Percentiles rank a stretch among this genome's conserved stretches.
These are phyloP conservation scores for Tylopilus intermedius DNA, from an alignment of 768 basidiomycete genomes.

Conservation along the genomic window DNA sequence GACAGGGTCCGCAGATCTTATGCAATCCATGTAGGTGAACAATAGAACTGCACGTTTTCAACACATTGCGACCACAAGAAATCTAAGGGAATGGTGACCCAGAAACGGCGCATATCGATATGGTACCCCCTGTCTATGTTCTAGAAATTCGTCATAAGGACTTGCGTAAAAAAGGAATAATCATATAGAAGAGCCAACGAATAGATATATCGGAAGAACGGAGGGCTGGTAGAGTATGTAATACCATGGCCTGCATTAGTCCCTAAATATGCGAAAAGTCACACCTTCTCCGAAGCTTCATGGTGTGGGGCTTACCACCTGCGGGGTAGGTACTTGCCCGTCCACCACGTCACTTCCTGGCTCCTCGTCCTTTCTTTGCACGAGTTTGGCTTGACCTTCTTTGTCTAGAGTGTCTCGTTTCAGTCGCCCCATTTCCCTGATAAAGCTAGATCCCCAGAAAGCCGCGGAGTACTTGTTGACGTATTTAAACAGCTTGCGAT, in stretches of 20 bases:
- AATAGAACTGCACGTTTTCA: constrained; percentile 12
- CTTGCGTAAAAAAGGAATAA: constrained; percentile 35
- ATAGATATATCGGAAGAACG: constrained; percentile 26
- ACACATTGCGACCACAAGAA: constrained; percentile 12
- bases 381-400: constrained; percentile 33
- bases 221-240: constrained; percentile 16
- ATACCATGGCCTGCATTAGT: constrained; percentile 21
- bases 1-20: constrained; percentile 3
- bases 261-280: constrained; percentile 29
- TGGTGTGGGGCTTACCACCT: constrained; percentile 33
- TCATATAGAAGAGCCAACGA: constrained; percentile 35
- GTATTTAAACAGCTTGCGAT: constrained; percentile 93
- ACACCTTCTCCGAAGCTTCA: constrained; percentile 29
- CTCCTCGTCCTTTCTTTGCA: constrained; percentile 33
- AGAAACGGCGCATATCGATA: constrained; percentile 8
- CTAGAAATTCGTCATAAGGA: constrained; percentile 24
- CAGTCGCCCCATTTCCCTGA: constrained; percentile 74
- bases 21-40: constrained; percentile 12
- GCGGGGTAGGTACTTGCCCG: constrained; percentile 33
- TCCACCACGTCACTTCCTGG: constrained; percentile 37
- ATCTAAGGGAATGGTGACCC: constrained; percentile 12
- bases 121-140: constrained; percentile 15
- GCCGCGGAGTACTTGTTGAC: constrained; percentile 91
- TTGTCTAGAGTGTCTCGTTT: constrained; percentile 35
- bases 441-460: constrained; percentile 90